Conservation (phyloP, 2,329 filamentous ascomycete genomes). For the Uncinocarpus reesii region DNA sequence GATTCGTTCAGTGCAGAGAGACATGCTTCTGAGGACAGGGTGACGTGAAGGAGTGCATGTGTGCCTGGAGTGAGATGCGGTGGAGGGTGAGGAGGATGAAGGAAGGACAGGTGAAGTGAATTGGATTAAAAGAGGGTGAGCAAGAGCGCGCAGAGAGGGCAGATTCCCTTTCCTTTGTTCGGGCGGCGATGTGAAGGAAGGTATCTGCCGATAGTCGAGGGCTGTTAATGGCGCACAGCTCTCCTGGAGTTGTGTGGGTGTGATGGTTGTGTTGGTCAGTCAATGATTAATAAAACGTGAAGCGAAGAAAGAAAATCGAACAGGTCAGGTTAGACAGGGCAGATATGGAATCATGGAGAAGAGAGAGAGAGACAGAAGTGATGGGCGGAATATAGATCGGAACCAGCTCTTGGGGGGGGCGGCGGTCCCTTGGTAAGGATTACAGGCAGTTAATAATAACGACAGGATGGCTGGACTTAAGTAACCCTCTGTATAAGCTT, state of each 20-base stretch:
- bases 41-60: not conserved
- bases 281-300: no score
- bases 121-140: not conserved
- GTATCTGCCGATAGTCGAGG: not conserved
- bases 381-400: constrained; percentile 1
- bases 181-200: not conserved
- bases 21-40: constrained; percentile 8
- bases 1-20: constrained; percentile 4
- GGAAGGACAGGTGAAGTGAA: not conserved
- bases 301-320: constrained; percentile 1
- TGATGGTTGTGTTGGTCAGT: no score
- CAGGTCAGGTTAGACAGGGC: constrained; percentile 9
- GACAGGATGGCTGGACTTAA: no score
- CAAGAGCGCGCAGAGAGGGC: not conserved
- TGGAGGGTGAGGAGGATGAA: not conserved
- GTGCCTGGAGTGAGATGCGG: not conserved
- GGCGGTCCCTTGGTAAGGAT: not conserved
- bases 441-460: not conserved
- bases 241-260: not conserved
- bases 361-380: not conserved
- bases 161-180: not conserved
- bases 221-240: not conserved
- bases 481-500: no score
- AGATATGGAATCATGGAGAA: constrained; percentile 1
- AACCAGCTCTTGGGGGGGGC: not conserved